These are phyloP conservation scores for Ceratonia siliqua DNA, from an alignment of 306 rosid genomes.

Conservation along the genomic window DNA sequence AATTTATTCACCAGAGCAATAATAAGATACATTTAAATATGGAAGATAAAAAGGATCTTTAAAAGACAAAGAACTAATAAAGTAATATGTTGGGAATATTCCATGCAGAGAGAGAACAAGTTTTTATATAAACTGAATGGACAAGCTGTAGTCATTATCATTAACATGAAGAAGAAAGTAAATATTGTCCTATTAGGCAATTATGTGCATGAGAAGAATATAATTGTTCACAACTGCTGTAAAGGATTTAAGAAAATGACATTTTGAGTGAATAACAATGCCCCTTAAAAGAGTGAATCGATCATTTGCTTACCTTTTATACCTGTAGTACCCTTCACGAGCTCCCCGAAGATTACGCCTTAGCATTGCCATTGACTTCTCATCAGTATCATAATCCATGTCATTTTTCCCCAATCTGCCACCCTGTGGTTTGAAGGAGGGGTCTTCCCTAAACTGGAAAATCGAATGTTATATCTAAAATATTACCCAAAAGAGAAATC, in stretches of 20 bases:
- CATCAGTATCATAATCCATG: slow-evolving; percentile 97
- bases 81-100: neutral
- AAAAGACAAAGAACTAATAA: neutral
- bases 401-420: slow-evolving; percentile 89
- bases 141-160: slow-evolving; percentile 13
- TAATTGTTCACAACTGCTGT: neutral
- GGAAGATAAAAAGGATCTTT: slow-evolving; percentile 4
- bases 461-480: slow-evolving; percentile 28
- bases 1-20: slow-evolving; percentile 15
- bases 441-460: slow-evolving; percentile 82
- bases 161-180: slow-evolving; percentile 4
- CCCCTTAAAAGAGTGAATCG: slow-evolving; percentile 7
- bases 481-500: slow-evolving; percentile 26
- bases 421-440: slow-evolving; percentile 96
- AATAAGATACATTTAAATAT: neutral
- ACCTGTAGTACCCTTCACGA: slow-evolving; percentile 84
- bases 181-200: neutral
- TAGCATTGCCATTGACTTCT: slow-evolving; percentile 94
- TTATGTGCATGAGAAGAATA: slow-evolving; percentile 3
- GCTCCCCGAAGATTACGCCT: slow-evolving; percentile 91
- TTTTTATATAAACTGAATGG: neutral
- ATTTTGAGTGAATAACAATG: slow-evolving; percentile 13
- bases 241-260: slow-evolving; percentile 16
- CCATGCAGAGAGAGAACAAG: slow-evolving; percentile 6
- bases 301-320: slow-evolving; percentile 64